These are phyloP conservation scores for Aspergillus quadrilineatus DNA, from an alignment of 2,329 filamentous ascomycete genomes.

Conservation along the genomic window DNA sequence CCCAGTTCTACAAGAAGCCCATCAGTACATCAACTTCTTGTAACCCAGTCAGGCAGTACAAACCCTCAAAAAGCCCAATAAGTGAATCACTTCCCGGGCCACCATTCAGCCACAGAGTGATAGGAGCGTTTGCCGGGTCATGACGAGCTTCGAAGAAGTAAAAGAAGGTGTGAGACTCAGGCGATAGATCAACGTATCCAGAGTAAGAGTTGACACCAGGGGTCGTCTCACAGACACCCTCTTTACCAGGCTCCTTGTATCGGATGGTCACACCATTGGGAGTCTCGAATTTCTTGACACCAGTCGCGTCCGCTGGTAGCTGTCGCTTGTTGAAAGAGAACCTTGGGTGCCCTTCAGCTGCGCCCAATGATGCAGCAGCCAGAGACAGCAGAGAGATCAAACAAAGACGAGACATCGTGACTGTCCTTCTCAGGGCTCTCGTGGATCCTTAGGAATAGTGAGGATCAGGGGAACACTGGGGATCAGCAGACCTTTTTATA, in stretches of 20 bases:
- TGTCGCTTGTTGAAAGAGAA: conserved; percentile 28
- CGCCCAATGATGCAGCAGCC: conserved; percentile 16
- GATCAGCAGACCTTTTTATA: conserved; percentile 10
- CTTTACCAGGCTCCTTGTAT: conserved; percentile 58
- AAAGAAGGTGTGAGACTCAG: conserved; percentile 53
- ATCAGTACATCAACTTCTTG: conserved; percentile 15
- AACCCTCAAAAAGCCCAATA: conserved; percentile 44
- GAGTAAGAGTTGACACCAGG: conserved; percentile 57
- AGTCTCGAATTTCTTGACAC: conserved; percentile 39
- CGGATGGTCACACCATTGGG: conserved; percentile 53
- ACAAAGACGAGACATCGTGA: conserved; percentile 23
- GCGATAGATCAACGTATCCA: conserved; percentile 55
- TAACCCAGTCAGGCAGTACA: background rate
- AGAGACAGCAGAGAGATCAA: conserved; percentile 26
- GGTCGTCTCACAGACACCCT: conserved; percentile 54
- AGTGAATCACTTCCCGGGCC: conserved; percentile 44
- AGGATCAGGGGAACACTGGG: background rate
- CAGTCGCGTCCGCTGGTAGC: conserved; percentile 37
- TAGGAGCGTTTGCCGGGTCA: conserved; percentile 46
- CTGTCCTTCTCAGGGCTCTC: background rate
- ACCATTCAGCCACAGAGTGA: conserved; percentile 46
- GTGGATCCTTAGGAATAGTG: background rate
- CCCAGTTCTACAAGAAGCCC: conserved; percentile 36
- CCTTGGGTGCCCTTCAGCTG: conserved; percentile 8
- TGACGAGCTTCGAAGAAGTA: conserved; percentile 59